Percentiles rank a stretch among this genome's conserved stretches.
Conservation (phyloP, 257 asterid species). For the Linderniella brevidens region DNA sequence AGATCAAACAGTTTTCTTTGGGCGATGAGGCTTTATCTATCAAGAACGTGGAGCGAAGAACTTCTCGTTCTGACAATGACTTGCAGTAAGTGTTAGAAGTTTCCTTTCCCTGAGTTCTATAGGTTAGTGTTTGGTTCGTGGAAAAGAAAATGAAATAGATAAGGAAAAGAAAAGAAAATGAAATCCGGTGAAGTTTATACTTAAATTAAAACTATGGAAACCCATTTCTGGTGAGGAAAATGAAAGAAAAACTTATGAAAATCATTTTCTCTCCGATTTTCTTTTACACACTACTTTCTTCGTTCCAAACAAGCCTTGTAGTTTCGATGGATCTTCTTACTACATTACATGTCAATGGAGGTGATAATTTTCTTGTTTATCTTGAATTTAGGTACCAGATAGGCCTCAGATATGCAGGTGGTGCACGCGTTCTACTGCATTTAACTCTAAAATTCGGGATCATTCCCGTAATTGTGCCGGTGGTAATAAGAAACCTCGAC, state of each 20-base stretch:
- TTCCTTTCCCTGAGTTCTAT: background rate
- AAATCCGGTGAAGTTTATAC: too few relatives aligned
- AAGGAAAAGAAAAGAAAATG: too few relatives aligned
- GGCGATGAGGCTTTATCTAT: conserved; percentile 70
- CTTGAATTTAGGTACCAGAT: conserved; percentile 59
- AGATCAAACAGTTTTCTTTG: conserved; percentile 54
- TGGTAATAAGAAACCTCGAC: conserved; percentile 82
- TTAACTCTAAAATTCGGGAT: conserved; percentile 68
- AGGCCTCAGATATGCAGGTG: conserved; percentile 47
- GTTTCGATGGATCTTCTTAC: too few relatives aligned
- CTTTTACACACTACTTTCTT: too few relatives aligned
- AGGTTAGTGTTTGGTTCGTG: too few relatives aligned
- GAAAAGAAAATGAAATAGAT: too few relatives aligned
- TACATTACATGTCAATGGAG: too few relatives aligned
- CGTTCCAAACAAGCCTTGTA: too few relatives aligned
- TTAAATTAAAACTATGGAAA: too few relatives aligned
- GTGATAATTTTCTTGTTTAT: conserved; percentile 9
- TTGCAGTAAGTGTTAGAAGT: conserved; percentile 51
- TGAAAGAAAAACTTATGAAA: too few relatives aligned
- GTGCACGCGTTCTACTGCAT: conserved; percentile 88
- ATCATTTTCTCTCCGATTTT: too few relatives aligned
- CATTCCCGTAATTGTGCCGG: conserved; percentile 76
- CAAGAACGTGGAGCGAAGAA: conserved; percentile 54
- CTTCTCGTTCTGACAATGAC: conserved; percentile 57
- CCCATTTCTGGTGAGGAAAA: too few relatives aligned